A percentile compares a stretch with the other conserved stretches of the same genome.
Conservation (phyloP, 2,329 filamentous ascomycete genomes). For the Pyrenochaeta sp. region DNA sequence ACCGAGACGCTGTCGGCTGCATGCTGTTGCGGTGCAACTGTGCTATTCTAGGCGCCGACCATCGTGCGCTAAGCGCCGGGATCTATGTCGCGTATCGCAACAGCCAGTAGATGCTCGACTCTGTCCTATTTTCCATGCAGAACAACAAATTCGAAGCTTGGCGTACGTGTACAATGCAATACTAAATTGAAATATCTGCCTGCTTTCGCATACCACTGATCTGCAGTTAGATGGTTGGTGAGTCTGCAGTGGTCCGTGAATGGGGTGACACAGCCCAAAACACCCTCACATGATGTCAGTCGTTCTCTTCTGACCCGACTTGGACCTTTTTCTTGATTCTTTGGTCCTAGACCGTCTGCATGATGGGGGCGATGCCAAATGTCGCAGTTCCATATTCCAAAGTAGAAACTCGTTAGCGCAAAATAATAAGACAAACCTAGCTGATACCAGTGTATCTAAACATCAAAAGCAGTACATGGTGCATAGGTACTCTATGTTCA, state of each 20-base stretch:
- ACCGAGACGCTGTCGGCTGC: constrained; percentile 30
- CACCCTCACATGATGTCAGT: too few relatives aligned
- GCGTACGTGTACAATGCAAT: constrained; percentile 37
- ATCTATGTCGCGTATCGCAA: constrained; percentile 25
- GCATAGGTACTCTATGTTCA: too few relatives aligned
- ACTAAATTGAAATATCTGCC: constrained; percentile 21
- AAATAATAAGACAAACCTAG: too few relatives aligned
- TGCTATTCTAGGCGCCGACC: constrained; percentile 42
- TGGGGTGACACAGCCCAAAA: constrained; percentile 4
- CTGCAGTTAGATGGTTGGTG: background rate
- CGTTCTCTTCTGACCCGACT: too few relatives aligned
- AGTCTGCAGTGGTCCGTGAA: constrained; percentile 2
- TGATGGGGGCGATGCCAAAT: too few relatives aligned
- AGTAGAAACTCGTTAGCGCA: too few relatives aligned
- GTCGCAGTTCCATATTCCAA: too few relatives aligned
- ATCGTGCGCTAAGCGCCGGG: constrained; percentile 41
- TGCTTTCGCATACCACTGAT: constrained; percentile 1
- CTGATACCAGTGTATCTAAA: too few relatives aligned
- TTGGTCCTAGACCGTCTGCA: too few relatives aligned
- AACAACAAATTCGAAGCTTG: constrained; percentile 39
- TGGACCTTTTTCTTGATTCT: too few relatives aligned
- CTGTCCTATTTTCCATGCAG: constrained; percentile 29
- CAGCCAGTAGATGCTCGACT: constrained; percentile 29
- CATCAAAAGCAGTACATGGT: too few relatives aligned
- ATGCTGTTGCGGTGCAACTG: constrained; percentile 38